A percentile compares a stretch with the other conserved stretches of the same genome.
Conservation (phyloP, 2,329 filamentous ascomycete genomes). For the Ascochyta pisi region DNA sequence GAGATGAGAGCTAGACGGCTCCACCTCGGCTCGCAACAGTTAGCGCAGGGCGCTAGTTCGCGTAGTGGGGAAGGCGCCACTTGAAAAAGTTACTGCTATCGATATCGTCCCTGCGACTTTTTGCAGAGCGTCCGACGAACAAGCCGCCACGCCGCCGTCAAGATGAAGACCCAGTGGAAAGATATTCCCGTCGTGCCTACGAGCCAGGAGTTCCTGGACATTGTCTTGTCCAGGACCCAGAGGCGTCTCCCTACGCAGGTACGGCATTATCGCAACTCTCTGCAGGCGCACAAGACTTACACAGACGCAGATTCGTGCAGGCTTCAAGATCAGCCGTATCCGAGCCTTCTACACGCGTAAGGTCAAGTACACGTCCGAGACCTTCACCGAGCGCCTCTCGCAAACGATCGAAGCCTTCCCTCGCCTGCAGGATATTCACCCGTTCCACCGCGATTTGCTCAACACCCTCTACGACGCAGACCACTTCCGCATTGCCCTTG, state of each 20-base stretch:
- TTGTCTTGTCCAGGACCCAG: conserved; percentile 86
- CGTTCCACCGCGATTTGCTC: conserved; percentile 87
- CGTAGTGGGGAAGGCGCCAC: conserved; percentile 12
- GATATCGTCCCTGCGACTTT: conserved; percentile 23
- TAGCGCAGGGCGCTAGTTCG: conserved; percentile 1
- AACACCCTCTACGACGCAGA: conserved; percentile 81
- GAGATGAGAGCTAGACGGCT: background rate
- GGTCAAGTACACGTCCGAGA: conserved; percentile 93
- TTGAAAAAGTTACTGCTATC: conserved; percentile 17
- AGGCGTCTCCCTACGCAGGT: conserved; percentile 94
- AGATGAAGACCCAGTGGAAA: conserved; percentile 52
- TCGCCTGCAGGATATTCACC: conserved; percentile 90
- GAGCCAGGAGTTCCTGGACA: conserved; percentile 95
- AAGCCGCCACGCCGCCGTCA: conserved; percentile 29
- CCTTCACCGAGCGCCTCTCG: conserved; percentile 91
- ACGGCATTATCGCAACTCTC: conserved; percentile 54
- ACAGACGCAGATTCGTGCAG: conserved; percentile 91
- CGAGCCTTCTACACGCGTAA: conserved; percentile 96
- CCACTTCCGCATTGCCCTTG: conserved; percentile 88
- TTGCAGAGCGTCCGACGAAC: conserved; percentile 26
- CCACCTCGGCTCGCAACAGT: background rate
- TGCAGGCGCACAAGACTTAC: conserved; percentile 10
- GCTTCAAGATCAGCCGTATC: conserved; percentile 96
- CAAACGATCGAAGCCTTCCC: conserved; percentile 90
- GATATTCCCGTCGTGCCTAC: conserved; percentile 89